phyloP scores from a whole-genome alignment of 176 grass and related monocot genomes.

The Carex littledalei region DNA sequence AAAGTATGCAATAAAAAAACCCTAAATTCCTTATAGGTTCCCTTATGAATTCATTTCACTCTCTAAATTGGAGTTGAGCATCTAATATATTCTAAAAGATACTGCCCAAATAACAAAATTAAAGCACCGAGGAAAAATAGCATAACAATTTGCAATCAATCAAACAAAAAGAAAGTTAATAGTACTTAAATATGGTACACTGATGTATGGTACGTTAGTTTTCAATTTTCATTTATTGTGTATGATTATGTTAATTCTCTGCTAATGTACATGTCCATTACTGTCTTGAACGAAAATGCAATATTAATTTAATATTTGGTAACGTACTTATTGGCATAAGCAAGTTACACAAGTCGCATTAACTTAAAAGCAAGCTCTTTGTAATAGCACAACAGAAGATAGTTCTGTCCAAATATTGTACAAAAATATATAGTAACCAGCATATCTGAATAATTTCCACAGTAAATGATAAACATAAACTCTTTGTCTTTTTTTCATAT shows the following conservation, averaged over 20 bases:
- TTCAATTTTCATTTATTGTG: not conserved
- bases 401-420: not conserved
- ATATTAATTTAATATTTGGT: not conserved
- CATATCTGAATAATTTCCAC: not conserved
- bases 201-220: not conserved
- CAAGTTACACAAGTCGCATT: not conserved
- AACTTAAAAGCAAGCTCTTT: not conserved
- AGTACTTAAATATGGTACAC: not conserved
- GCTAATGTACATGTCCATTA: not conserved
- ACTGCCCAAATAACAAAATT: not conserved
- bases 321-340: not conserved
- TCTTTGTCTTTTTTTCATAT: not conserved
- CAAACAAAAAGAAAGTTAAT: not conserved
- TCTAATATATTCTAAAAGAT: not conserved
- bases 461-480: not conserved
- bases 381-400: not conserved
- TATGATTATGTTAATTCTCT: constrained; percentile 10
- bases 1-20: not conserved
- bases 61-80: not conserved
- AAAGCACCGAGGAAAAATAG: not conserved
- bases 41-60: not conserved
- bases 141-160: not conserved
- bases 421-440: not conserved
- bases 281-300: not conserved
- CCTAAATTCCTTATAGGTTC: not conserved